Base-by-base conservation (phyloP, 179 eudicot species). In the Monotropa hypopitys region DNA sequence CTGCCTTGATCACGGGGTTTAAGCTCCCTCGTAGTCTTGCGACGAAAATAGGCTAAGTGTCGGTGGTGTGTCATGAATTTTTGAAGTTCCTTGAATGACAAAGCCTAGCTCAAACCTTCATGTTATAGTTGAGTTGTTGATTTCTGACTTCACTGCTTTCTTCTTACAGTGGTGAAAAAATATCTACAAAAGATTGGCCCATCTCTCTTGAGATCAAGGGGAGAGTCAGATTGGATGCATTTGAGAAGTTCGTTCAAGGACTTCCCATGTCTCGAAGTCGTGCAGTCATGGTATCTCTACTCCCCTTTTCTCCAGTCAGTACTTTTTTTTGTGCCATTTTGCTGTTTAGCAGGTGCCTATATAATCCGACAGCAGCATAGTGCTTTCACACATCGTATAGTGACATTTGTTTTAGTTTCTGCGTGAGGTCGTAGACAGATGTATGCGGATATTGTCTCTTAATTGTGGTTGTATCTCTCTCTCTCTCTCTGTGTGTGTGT, bases 181-280 rank as follows among this genome's bases (percentile, higher is more conserved):
- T 92, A 20, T 80, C 84, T 28, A 86, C 89, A 43, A 89, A 83
- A 70, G 97, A 93, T 75, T 95, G 99, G 99, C 91, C 92, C 4
- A 68, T 76, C 43, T 85, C 84, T 51, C 85, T 95, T 49, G 99
- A 92, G 79, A 89, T 95, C 82, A 95, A 93, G 84, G 99, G 99
- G 10, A 87, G 97, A 77, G 99, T 95, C 32, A 89, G 89, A 83
- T 85, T 90, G 40, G 97, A 91, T 79, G 93, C 97, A 3, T 95
- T 95, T 82, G 95, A 93, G 76, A 93, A 91, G 81, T 95, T 93
- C 65, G 76, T 95, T 63, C 91, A 89, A 82, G 97, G 88, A 56
- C 97, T 95, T 66, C 99, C 95, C 62, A 93, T 85, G 92, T 95
- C 99, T 53, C 85, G 97, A 49, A 91, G 91, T 77, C 97, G 99